phyloP scores from a whole-genome alignment of 176 grass and related monocot species.

The Chrysopogon serrulatus region DNA sequence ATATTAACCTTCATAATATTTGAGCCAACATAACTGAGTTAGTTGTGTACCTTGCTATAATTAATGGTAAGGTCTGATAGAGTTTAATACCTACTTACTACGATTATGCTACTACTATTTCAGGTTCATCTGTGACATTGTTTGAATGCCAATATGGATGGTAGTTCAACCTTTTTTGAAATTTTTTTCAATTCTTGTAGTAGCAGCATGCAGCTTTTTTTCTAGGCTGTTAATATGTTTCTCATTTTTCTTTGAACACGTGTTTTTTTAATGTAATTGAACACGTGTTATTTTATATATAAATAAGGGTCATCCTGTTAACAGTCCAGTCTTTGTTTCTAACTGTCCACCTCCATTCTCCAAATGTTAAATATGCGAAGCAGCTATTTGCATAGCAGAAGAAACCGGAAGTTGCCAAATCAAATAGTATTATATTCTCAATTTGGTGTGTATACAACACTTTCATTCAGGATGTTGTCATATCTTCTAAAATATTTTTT shows the following conservation, averaged over 20 bases:
- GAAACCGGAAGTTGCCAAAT: background rate
- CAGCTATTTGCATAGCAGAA: background rate
- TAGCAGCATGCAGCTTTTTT: background rate
- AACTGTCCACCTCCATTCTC: background rate
- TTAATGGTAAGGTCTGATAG: background rate
- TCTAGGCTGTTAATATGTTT: background rate
- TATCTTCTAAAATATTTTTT: background rate
- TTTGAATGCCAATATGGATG: background rate
- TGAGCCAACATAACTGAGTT: background rate
- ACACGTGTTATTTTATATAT: background rate
- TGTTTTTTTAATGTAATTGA: too few species aligned
- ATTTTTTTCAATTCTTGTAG: background rate
- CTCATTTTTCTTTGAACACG: background rate
- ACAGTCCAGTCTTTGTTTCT: background rate
- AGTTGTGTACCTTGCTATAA: background rate
- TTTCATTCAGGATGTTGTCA: background rate
- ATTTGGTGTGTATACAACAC: background rate
- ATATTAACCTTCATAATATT: background rate
- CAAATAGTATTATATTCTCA: background rate
- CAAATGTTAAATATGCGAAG: background rate
- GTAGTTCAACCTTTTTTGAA: background rate
- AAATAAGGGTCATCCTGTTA: background rate
- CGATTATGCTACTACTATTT: background rate
- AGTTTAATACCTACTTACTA: background rate
- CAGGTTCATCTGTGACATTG: background rate